Conservation (phyloP, 306 rosid genomes). For the Casuarina cunninghamiana region DNA sequence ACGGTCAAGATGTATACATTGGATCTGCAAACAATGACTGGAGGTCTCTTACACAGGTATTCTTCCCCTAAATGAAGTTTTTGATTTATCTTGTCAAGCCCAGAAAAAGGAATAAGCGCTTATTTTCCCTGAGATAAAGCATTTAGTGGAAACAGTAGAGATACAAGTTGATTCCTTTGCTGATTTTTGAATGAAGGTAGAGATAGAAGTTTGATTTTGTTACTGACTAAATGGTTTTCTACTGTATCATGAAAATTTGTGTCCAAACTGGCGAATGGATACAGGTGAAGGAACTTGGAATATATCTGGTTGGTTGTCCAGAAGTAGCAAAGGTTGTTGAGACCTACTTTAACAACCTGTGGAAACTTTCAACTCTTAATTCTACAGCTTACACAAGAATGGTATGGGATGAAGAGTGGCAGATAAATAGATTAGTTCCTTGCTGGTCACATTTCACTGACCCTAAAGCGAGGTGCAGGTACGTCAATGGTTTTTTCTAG, state of each 20-base stretch:
- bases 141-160: too few species aligned
- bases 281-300: conserved; percentile 91
- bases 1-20: conserved; percentile 64
- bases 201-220: background rate
- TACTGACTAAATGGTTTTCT: conserved; percentile 18
- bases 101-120: too few species aligned
- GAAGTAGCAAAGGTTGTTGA: conserved; percentile 63
- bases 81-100: conserved; percentile 46
- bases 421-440: conserved; percentile 75
- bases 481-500: conserved; percentile 30
- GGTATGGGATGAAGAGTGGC: conserved; percentile 79
- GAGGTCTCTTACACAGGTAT: conserved; percentile 92
- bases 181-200: background rate
- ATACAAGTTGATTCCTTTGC: background rate
- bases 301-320: conserved; percentile 76
- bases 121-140: too few species aligned
- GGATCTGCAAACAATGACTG: conserved; percentile 97
- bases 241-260: too few species aligned
- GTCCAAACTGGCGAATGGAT: background rate
- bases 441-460: conserved; percentile 89
- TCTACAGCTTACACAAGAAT: conserved; percentile 58
- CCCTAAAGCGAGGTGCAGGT: conserved; percentile 64
- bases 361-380: conserved; percentile 68
- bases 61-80: too few species aligned
- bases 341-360: conserved; percentile 69